Conservation (phyloP, 148 eudicot species). For the Rhododendron griersonianum region DNA sequence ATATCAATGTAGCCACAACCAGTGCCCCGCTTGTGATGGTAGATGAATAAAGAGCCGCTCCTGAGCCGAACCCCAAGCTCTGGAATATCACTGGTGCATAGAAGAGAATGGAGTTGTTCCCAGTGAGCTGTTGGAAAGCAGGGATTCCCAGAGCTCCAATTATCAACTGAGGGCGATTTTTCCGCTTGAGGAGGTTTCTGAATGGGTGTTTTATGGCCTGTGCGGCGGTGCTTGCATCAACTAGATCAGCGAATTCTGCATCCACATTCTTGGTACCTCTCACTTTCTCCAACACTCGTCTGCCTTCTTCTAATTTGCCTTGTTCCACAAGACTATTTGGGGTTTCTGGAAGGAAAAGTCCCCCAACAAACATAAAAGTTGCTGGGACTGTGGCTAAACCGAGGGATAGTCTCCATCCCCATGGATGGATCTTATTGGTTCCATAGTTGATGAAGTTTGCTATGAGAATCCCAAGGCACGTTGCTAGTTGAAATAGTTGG, state of each 20-base stretch:
- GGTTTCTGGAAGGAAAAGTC: constrained; percentile 63
- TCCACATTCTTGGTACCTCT: constrained; percentile 81
- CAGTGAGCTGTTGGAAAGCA: constrained; percentile 89
- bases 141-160: constrained; percentile 80
- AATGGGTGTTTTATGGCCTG: constrained; percentile 73
- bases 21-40: constrained; percentile 70
- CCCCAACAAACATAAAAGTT: constrained; percentile 59
- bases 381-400: constrained; percentile 73
- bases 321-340: constrained; percentile 75
- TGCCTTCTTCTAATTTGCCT: constrained; percentile 53
- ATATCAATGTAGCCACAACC: constrained; percentile 63
- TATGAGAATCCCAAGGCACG: constrained; percentile 58
- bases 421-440: constrained; percentile 51
- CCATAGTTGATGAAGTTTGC: constrained; percentile 70
- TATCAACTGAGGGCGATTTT: constrained; percentile 81
- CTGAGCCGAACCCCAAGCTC: constrained; percentile 67
- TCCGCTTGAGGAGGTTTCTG: constrained; percentile 61
- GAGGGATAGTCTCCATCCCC: constrained; percentile 81
- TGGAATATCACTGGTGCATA: constrained; percentile 94
- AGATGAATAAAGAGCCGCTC: constrained; percentile 66
- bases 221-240: constrained; percentile 83
- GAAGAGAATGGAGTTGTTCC: constrained; percentile 84
- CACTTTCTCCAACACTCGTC: constrained; percentile 51
- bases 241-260: constrained; percentile 74
- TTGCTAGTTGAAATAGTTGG: constrained; percentile 68